Evolutionary conservation across 31 red algal species (phyloP).

Genomic region (Porphyra umbilicalis): DNA sequence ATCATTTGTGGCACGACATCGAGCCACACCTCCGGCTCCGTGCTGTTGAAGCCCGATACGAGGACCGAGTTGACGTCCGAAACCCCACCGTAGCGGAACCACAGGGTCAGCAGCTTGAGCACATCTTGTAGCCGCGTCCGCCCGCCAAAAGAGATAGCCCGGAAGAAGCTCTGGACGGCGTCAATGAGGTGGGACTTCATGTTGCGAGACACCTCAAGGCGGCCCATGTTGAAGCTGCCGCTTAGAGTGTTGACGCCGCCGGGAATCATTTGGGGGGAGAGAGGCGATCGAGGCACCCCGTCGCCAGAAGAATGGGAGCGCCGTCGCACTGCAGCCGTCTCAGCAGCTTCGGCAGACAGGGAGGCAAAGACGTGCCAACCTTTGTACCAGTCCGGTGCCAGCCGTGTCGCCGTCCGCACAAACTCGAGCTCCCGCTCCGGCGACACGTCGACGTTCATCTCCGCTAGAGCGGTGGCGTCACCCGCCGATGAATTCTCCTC

Average conservation of each 20-base stretch:
- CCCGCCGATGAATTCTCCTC: conserved; percentile 13
- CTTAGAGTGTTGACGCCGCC: neutral
- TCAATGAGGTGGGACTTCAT: conserved; percentile 14
- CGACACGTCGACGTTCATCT: conserved; percentile 35
- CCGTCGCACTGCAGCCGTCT: neutral
- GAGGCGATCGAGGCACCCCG: neutral
- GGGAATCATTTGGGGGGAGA: neutral
- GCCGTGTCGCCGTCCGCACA: neutral
- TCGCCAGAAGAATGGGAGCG: neutral
- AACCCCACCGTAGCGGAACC: conserved; percentile 93
- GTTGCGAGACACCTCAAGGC: neutral
- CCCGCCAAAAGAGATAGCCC: conserved; percentile 61
- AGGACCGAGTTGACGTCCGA: conserved; percentile 48
- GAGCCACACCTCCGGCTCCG: conserved; percentile 86
- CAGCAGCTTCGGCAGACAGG: conserved; percentile 28
- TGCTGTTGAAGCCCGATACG: conserved; percentile 46
- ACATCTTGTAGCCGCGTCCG: conserved; percentile 72
- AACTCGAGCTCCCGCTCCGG: neutral
- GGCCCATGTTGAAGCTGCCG: neutral
- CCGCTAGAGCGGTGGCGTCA: conserved; percentile 13
- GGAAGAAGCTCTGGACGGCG: conserved; percentile 83
- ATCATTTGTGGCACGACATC: conserved; percentile 98
- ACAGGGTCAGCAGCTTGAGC: conserved; percentile 83
- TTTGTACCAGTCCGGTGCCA: conserved; percentile 62
- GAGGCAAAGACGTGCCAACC: conserved; percentile 79